phyloP scores from a whole-genome alignment of 805 yeast species.

The Kazachstania viticola region DNA sequence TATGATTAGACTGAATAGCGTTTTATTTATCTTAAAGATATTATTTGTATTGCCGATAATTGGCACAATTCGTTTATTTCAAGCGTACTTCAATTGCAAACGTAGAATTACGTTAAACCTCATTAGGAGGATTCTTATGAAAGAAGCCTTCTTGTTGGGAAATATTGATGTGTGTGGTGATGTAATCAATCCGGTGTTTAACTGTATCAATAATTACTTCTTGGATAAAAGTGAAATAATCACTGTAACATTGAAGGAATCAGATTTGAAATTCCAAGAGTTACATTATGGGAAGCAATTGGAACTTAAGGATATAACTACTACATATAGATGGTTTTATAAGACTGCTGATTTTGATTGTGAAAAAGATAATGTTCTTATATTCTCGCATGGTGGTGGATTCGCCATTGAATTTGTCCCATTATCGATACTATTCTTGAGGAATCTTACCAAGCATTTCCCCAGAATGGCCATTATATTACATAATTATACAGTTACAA shows the following conservation, averaged over 20 bases:
- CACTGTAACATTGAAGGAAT: neutral
- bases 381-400: slow-evolving; percentile 22
- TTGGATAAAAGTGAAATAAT: neutral
- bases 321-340: slow-evolving; percentile 5
- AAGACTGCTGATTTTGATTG: slow-evolving; percentile 10
- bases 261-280: neutral
- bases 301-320: neutral
- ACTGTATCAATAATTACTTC: slow-evolving; percentile 1
- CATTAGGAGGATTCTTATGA: slow-evolving; percentile 6
- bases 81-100: too few species aligned
- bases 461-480: slow-evolving; percentile 10
- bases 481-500: slow-evolving; percentile 13
- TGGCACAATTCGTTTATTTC: too few species aligned
- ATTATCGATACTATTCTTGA: slow-evolving; percentile 7
- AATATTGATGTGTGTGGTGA: slow-evolving; percentile 4
- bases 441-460: slow-evolving; percentile 5
- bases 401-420: slow-evolving; percentile 13
- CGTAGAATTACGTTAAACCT: too few species aligned
- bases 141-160: slow-evolving; percentile 9
- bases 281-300: neutral
- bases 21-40: too few species aligned
- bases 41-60: too few species aligned
- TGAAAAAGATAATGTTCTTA: slow-evolving; percentile 8
- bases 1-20: too few species aligned
- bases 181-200: slow-evolving; percentile 11